phyloP scores from a whole-genome alignment of 805 yeast species.

The Ogataea corticis region DNA sequence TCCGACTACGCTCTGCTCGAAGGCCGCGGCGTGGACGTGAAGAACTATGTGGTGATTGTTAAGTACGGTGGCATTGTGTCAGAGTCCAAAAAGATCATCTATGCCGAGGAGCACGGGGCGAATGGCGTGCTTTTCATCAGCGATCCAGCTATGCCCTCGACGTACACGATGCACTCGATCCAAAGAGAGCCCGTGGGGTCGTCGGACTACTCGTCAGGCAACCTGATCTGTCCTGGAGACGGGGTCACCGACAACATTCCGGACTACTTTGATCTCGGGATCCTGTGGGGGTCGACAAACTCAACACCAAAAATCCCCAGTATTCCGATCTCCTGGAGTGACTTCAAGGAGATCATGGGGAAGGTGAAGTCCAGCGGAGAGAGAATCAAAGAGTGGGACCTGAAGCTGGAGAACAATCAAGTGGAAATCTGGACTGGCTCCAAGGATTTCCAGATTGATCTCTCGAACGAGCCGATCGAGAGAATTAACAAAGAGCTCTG shows the following conservation, averaged over 20 bases:
- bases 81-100: slow-evolving; percentile 49
- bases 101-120: slow-evolving; percentile 60
- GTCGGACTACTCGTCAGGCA: slow-evolving; percentile 69
- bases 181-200: slow-evolving; percentile 56
- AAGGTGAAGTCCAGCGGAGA: slow-evolving; percentile 40
- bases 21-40: slow-evolving; percentile 38
- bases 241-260: slow-evolving; percentile 35
- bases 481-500: slow-evolving; percentile 64
- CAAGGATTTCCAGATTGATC: slow-evolving; percentile 25
- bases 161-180: slow-evolving; percentile 44
- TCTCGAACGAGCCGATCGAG: slow-evolving; percentile 42
- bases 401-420: slow-evolving; percentile 23
- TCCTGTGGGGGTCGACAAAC: slow-evolving; percentile 45
- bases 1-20: slow-evolving; percentile 51
- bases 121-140: slow-evolving; percentile 69
- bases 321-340: slow-evolving; percentile 74
- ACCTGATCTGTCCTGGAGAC: slow-evolving; percentile 79
- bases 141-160: slow-evolving; percentile 34
- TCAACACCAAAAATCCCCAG: slow-evolving; percentile 73
- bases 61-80: slow-evolving; percentile 56
- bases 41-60: slow-evolving; percentile 58
- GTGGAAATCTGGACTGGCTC: slow-evolving; percentile 49
- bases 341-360: slow-evolving; percentile 50
- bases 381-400: slow-evolving; percentile 38
- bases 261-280: slow-evolving; percentile 39